Evolutionary conservation across 257 asterid species (phyloP).

Genomic region (Primulina eburnea): DNA sequence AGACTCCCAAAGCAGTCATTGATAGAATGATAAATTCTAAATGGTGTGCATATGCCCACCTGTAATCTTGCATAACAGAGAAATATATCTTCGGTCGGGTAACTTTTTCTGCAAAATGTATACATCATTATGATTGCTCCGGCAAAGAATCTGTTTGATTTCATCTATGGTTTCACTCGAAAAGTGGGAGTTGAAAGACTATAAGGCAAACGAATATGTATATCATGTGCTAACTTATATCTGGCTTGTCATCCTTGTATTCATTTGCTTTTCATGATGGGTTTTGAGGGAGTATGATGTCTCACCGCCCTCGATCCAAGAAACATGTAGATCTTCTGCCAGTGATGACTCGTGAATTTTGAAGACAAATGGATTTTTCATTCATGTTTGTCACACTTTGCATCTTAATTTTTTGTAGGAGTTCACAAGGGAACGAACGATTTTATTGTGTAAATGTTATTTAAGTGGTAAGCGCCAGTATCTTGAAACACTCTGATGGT

Average conservation of each 20-base stretch:
- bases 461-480: no score
- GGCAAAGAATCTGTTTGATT: background rate
- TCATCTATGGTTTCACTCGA: background rate
- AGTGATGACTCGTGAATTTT: no score
- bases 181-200: background rate
- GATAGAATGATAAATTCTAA: slow-evolving; percentile 8
- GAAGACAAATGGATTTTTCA: no score
- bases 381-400: no score
- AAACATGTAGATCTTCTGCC: no score
- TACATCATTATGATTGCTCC: background rate
- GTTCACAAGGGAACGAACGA: no score
- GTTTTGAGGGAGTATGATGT: background rate
- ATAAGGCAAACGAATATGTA: background rate
- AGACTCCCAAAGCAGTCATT: slow-evolving; percentile 32
- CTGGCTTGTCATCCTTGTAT: background rate
- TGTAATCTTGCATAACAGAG: background rate
- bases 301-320: background rate
- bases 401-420: no score
- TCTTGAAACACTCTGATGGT: no score
- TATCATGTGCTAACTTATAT: background rate
- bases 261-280: background rate
- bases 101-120: background rate
- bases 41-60: slow-evolving; percentile 16
- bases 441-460: no score
- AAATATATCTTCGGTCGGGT: background rate